phyloP scores from a whole-genome alignment of 768 basidiomycete genomes.

The Collybiopsis luxurians region DNA sequence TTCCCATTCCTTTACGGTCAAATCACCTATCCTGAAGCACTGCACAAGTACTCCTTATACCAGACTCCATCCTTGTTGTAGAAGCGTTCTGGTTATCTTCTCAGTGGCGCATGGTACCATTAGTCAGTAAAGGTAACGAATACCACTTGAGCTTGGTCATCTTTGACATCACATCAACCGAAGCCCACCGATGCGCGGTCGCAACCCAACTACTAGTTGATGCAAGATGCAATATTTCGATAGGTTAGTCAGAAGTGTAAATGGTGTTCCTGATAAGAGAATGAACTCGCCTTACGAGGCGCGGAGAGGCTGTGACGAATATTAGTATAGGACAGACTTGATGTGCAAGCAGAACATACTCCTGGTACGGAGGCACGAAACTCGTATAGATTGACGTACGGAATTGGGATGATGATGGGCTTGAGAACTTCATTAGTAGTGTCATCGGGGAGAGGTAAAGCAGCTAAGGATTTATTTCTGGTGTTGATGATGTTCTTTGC shows the following conservation, averaged over 20 bases:
- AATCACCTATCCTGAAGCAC: constrained; percentile 62
- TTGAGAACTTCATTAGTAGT: constrained; percentile 65
- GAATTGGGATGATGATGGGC: constrained; percentile 64
- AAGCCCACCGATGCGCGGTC: constrained; percentile 73
- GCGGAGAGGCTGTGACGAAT: constrained; percentile 45
- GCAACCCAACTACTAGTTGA: constrained; percentile 67
- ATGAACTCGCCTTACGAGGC: constrained; percentile 42
- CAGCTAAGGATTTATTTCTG: constrained; percentile 53
- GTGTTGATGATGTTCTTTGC: constrained; percentile 46
- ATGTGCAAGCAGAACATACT: neutral
- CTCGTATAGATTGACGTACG: constrained; percentile 60
- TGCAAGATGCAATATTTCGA: constrained; percentile 67
- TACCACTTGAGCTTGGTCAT: constrained; percentile 67
- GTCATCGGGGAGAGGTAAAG: constrained; percentile 60
- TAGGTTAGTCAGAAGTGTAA: constrained; percentile 39
- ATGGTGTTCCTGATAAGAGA: neutral
- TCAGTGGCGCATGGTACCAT: neutral
- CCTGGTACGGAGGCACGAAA: constrained; percentile 41
- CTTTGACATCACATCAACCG: constrained; percentile 58
- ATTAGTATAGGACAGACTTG: neutral
- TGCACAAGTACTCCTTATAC: constrained; percentile 84
- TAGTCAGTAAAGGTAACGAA: constrained; percentile 6
- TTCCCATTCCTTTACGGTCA: constrained; percentile 68
- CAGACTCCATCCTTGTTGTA: constrained; percentile 78
- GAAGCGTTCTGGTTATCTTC: constrained; percentile 58